Evolutionary conservation across 169 alveolate species (phyloP).

Genomic region (Plasmodium falciparum): DNA sequence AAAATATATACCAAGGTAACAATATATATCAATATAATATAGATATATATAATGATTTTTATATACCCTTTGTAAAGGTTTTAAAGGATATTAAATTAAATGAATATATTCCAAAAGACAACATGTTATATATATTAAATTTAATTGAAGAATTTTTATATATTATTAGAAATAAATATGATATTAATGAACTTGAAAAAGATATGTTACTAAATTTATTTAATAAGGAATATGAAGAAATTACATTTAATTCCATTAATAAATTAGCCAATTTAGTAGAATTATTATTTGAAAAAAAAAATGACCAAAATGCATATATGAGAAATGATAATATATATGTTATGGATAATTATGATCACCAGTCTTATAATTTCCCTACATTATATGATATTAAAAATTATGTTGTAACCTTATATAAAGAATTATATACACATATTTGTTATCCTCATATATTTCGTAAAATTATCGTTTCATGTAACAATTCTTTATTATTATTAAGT

Average conservation of each 20-base stretch:
- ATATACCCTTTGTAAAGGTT: conserved; percentile 45
- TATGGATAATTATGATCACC: not conserved
- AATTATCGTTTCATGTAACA: conserved; percentile 60
- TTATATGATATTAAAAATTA: conserved; percentile 66
- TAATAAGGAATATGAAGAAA: conserved; percentile 66
- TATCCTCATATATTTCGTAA: conserved; percentile 63
- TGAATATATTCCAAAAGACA: conserved; percentile 44
- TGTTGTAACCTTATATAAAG: conserved; percentile 52
- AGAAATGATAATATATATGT: conserved; percentile 13
- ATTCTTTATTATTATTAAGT: conserved; percentile 54
- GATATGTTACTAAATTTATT: conserved; percentile 48
- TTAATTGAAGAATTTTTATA: conserved; percentile 64
- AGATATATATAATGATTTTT: conserved; percentile 55
- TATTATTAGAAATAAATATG: conserved; percentile 20
- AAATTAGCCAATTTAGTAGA: conserved; percentile 55
- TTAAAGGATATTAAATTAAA: conserved; percentile 44
- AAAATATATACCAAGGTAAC: not conserved
- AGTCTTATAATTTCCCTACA: conserved; percentile 29
- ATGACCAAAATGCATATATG: not conserved
- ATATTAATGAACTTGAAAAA: conserved; percentile 28
- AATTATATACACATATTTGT: conserved; percentile 42
- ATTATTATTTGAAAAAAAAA: conserved; percentile 33
- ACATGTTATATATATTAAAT: conserved; percentile 45
- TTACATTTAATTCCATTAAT: conserved; percentile 61
- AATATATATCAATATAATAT: not conserved